Base-by-base conservation (phyloP, 1,139 yeast species). In the Diutina neorugosa region DNA sequence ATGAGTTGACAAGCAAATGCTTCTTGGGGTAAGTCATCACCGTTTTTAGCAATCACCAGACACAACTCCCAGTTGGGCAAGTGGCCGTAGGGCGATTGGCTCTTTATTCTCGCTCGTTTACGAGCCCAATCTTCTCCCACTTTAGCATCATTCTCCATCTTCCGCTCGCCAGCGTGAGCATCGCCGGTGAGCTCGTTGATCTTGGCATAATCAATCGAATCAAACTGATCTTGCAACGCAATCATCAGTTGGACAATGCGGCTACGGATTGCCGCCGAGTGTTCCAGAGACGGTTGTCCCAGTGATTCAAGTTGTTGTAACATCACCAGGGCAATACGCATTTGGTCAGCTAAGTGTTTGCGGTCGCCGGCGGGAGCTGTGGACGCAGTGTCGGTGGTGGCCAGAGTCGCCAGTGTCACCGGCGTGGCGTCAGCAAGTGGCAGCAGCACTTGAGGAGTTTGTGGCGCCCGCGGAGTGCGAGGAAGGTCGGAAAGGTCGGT, bases 1-100 rank as follows among this genome's bases (percentile, higher is more conserved):
- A 93, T 91, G 43, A 93, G 67, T 64, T 93, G 98, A 59, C 97
- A 90, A 0, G 98, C 98, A 73, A 93, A 90, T 0, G 98, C 97
- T 64, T 93, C 98, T 65, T 93, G 98, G 20, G 96, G 87, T 53
- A 93, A 68, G 66, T 93, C 98, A 62, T 87, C 93, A 34, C 98
- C 98, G 52, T 96, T 91, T 63, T 93, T 93, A 8, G 93, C 96
- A 63, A 93, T 93, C 3, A 91, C 97, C 0, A 97, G 90, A 60
- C 93, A 89, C 44, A 93, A 67, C 56, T 93, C 98, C 98, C 98
- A 93, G 64, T 89, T 87, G 40, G 84, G 86, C 31, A 86, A 66
- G 63, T 90, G 95, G 0, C 98, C 98, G 63, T 74, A 90, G 6
- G 81, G 80, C 54, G 96, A 87, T 4, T 85, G 74, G 54, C 77